Conservation (phyloP, 2,329 filamentous ascomycete genomes). For the Colletotrichum coccodes region DNA sequence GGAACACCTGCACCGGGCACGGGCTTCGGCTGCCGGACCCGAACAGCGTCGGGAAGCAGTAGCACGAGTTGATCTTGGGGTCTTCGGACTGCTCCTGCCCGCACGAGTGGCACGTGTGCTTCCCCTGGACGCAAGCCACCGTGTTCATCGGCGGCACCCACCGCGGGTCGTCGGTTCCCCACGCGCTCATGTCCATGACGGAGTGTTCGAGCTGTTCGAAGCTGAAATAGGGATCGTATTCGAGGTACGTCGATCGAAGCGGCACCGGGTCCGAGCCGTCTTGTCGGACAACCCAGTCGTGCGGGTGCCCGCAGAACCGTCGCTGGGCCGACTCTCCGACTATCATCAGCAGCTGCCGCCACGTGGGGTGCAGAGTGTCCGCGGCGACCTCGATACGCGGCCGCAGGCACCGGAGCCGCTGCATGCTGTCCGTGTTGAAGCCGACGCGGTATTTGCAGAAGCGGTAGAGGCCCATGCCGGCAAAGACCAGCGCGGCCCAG, state of each 20-base stretch:
- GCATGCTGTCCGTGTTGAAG: constrained; percentile 61
- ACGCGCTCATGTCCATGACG: constrained; percentile 57
- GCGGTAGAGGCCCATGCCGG: constrained; percentile 66
- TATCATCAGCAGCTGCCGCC: constrained; percentile 60
- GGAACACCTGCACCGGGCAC: constrained; percentile 61
- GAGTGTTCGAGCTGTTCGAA: constrained; percentile 61
- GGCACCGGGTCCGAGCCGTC: constrained; percentile 52
- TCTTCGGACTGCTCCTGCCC: constrained; percentile 61
- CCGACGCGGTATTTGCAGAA: constrained; percentile 69
- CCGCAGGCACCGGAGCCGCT: constrained; percentile 53
- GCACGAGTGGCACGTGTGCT: constrained; percentile 52
- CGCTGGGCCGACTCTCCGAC: constrained; percentile 53
- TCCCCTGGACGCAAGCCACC: constrained; percentile 38
- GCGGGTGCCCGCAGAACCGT: constrained; percentile 57
- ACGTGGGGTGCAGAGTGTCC: constrained; percentile 62
- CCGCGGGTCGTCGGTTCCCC: constrained; percentile 61
- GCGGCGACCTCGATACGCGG: constrained; percentile 63
- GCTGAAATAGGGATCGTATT: constrained; percentile 56
- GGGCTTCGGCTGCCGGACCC: constrained; percentile 40
- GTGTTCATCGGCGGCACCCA: constrained; percentile 42
- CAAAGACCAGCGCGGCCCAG: constrained; percentile 65
- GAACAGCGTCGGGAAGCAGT: constrained; percentile 64
- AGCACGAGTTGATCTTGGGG: constrained; percentile 57
- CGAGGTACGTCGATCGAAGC: constrained; percentile 55
- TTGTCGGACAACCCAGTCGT: constrained; percentile 61